A percentile compares a stretch with the other conserved stretches of the same genome.
Conservation (phyloP, 2,329 filamentous ascomycete genomes). For the Ceratocystis colombiana region DNA sequence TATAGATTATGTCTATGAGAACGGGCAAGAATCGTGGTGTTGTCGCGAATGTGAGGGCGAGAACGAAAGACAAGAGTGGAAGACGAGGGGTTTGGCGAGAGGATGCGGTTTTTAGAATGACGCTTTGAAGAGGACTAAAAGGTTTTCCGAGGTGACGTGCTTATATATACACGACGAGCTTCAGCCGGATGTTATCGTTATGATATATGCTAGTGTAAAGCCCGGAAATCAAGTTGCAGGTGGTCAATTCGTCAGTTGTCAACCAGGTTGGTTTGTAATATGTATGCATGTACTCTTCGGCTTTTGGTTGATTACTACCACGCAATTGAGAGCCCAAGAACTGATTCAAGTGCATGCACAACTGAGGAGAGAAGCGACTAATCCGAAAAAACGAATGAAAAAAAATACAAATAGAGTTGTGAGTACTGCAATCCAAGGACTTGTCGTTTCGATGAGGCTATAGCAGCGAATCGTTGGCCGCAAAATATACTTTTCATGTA, state of each 20-base stretch:
- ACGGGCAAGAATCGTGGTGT: not conserved
- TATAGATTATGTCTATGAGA: not conserved
- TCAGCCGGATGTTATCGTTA: not conserved
- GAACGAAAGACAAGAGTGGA: not conserved
- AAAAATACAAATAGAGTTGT: not conserved
- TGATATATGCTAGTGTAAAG: not conserved
- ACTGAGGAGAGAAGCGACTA: not conserved
- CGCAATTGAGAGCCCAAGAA: not conserved
- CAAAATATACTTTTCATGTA: slow-evolving; percentile 8
- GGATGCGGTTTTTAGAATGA: not conserved
- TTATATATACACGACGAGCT: not conserved
- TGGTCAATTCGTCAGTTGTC: not conserved
- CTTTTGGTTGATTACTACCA: slow-evolving; percentile 10
- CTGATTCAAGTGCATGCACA: not conserved
- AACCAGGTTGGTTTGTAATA: not conserved
- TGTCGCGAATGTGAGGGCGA: not conserved
- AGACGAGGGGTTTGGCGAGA: not conserved
- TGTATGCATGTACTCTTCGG: not conserved
- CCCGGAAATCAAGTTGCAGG: not conserved
- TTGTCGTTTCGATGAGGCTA: not conserved
- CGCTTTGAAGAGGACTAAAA: not conserved
- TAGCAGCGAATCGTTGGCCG: not conserved
- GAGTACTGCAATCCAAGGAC: not conserved
- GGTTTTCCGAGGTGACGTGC: not conserved
- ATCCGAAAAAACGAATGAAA: not conserved